Evolutionary conservation across 768 basidiomycete species (phyloP).

Genomic region (Podaxis sp.): DNA sequence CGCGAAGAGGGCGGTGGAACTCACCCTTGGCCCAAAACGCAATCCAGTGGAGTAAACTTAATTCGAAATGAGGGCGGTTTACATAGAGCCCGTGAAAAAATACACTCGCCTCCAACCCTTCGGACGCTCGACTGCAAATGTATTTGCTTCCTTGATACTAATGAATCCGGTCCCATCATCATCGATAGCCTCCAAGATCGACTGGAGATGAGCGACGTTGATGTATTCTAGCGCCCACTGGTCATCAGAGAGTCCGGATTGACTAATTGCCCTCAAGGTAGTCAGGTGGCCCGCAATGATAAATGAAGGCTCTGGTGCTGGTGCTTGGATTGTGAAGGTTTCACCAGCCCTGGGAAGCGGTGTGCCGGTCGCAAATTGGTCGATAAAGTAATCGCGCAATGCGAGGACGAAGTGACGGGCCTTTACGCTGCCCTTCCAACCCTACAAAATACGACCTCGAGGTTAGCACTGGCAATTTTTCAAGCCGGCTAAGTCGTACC

Average conservation of each 20-base stretch:
- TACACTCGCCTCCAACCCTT: conserved; percentile 26
- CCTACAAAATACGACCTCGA: conserved; percentile 23
- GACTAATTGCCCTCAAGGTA: conserved; percentile 12
- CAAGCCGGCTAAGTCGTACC: neutral
- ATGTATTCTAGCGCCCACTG: conserved; percentile 36
- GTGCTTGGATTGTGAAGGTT: neutral
- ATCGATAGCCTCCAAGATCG: conserved; percentile 38
- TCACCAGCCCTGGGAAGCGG: neutral
- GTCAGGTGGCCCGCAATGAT: no score
- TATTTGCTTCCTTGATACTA: conserved; percentile 33
- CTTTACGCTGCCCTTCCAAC: conserved; percentile 53
- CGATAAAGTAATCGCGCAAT: conserved; percentile 36
- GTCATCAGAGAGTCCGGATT: conserved; percentile 4
- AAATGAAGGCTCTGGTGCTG: neutral
- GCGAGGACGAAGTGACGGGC: conserved; percentile 48
- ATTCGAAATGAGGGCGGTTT: neutral
- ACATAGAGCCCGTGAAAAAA: neutral
- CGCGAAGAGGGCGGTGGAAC: neutral
- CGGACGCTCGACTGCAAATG: conserved; percentile 28
- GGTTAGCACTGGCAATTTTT: neutral
- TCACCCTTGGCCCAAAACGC: conserved; percentile 27
- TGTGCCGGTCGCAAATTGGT: conserved; percentile 14
- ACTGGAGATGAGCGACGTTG: conserved; percentile 27
- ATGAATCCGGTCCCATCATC: conserved; percentile 39
- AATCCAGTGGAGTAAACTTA: conserved; percentile 24